Base-by-base conservation (phyloP, 2,329 filamentous ascomycete species). In the Colletotrichum sidae region DNA sequence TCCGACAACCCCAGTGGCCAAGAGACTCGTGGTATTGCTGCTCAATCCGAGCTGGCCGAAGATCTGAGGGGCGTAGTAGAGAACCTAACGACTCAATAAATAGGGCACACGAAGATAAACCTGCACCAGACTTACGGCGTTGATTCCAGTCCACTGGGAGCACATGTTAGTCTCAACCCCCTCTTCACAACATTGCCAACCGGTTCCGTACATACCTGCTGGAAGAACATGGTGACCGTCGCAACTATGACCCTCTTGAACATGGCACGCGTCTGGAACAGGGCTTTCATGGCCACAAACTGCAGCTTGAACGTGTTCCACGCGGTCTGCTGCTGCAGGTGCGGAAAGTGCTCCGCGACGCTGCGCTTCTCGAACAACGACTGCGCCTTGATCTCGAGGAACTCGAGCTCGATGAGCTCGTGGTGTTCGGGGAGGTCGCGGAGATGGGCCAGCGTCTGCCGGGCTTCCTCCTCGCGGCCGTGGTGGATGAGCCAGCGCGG, bases 341-440 rank as follows among this genome's bases (percentile, higher is more conserved):
- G 81, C 0, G 91, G 92, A 75, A 92, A 93, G 33, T 89, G 82
- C 67, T 91, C 88, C 0, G 86, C 85, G 9, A 90, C 82, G 1
- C 87, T 88, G 39, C 88, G 86, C 78, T 94, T 92, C 77, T 95
- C 92, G 69, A 95, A 96, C 15, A 92, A 76, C 0, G 88, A 90
- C 74, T 93, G 90, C 0, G 92, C 91, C 75, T 92, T 92, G 78
- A 95, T 94, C 74, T 95, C 92, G n/a, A 93, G 84, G 72, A 91
- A 93, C 72, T 95, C 92, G 1, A 93, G 82, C 68, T 90, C 85
- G 42, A 94, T 86, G 0, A 92, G 83, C 61, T 92, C 88, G 72
- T 93, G 85, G 68, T 90, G 85, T 13, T 79, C 73, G 0, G 86
- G 75, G 0, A 92, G 83, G 6, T 82, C 83, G 33, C 92, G 88